Conservation (phyloP, 2,329 filamentous ascomycete species). For the Parasarocladium wereldwijsianum region DNA sequence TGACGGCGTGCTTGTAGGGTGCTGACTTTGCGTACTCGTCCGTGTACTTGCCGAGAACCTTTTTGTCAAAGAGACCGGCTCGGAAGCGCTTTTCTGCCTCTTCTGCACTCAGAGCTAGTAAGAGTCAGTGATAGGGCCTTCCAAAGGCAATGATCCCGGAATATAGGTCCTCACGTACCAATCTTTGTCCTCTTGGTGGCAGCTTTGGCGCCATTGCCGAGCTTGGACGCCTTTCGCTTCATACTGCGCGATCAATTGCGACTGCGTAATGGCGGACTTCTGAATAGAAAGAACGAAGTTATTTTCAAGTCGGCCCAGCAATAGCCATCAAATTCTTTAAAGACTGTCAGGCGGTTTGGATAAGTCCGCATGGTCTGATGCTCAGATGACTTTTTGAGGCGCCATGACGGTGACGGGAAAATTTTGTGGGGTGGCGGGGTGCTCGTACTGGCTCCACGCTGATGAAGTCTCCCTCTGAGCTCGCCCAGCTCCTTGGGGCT, state of each 20-base stretch:
- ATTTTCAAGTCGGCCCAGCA: too few species aligned
- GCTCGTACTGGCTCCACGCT: too few species aligned
- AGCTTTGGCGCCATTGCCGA: constrained; percentile 20
- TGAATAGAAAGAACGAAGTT: too few species aligned
- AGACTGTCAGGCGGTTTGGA: too few species aligned
- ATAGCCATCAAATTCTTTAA: too few species aligned
- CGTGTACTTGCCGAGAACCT: constrained; percentile 44
- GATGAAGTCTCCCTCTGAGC: too few species aligned
- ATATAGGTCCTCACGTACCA: constrained; percentile 18
- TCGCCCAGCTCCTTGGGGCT: too few species aligned
- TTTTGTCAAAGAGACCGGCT: constrained; percentile 47
- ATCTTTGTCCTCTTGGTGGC: constrained; percentile 38
- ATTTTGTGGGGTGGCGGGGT: too few species aligned
- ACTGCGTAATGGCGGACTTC: too few species aligned
- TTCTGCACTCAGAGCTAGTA: constrained; percentile 28
- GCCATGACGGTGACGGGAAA: background rate
- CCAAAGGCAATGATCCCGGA: background rate
- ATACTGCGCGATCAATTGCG: constrained; percentile 16
- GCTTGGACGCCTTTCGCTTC: constrained; percentile 45
- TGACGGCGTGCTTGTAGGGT: constrained; percentile 87
- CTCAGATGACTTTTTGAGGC: constrained; percentile 1
- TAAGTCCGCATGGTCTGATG: constrained; percentile 1
- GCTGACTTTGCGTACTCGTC: constrained; percentile 46
- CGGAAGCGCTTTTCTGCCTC: constrained; percentile 47
- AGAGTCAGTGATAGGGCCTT: constrained; percentile 3